phyloP scores from a whole-genome alignment of 768 basidiomycete species.

The Termitomyces heimii region DNA sequence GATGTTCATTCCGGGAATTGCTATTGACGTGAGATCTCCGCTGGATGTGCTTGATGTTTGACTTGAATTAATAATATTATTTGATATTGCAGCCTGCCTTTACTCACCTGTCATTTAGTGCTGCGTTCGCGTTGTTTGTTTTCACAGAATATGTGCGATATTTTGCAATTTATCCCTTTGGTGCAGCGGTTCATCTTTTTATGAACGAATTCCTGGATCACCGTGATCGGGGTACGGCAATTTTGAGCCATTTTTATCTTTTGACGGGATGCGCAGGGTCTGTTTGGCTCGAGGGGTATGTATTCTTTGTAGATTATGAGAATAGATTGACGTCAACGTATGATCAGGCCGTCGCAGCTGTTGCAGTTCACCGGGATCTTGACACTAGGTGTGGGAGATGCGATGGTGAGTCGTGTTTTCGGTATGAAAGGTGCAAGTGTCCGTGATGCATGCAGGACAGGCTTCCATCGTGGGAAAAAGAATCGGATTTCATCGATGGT shows the following conservation, averaged over 20 bases:
- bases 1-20: constrained; percentile 96
- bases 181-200: constrained; percentile 89
- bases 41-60: constrained; percentile 4
- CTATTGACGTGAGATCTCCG: constrained; percentile 69
- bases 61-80: constrained; percentile 10
- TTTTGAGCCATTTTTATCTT: constrained; percentile 96
- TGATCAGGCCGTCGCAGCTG: constrained; percentile 33
- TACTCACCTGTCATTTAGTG: constrained; percentile 90
- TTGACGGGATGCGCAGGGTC: constrained; percentile 92
- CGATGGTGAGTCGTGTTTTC: constrained; percentile 52
- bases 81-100: constrained; percentile 77
- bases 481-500: constrained; percentile 80
- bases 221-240: constrained; percentile 92
- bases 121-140: constrained; percentile 90
- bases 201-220: constrained; percentile 97
- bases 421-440: neutral
- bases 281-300: constrained; percentile 92
- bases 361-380: constrained; percentile 80
- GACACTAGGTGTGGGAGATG: constrained; percentile 89
- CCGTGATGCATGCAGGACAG: constrained; percentile 30
- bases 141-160: constrained; percentile 98
- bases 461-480: constrained; percentile 91
- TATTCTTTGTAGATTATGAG: constrained; percentile 11
- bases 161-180: constrained; percentile 96
- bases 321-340: neutral